Conservation (phyloP, 768 basidiomycete species). For the Candolleomyces efflorescens region DNA sequence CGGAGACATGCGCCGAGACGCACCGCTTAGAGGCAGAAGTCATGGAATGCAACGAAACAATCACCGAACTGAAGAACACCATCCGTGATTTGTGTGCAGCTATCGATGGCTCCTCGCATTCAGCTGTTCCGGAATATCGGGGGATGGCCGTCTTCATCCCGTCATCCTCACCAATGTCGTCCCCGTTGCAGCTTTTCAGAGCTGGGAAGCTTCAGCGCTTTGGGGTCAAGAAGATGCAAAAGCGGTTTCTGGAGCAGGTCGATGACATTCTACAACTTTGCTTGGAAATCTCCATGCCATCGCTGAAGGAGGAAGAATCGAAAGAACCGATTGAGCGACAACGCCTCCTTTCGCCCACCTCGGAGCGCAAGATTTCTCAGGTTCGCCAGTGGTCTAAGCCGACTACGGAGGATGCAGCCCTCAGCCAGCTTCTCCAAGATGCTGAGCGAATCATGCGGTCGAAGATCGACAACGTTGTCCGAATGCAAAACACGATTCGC, state of each 20-base stretch:
- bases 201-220: constrained; percentile 73
- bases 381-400: constrained; percentile 88
- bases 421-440: constrained; percentile 80
- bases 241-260: constrained; percentile 77
- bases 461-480: constrained; percentile 92
- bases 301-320: constrained; percentile 87
- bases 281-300: constrained; percentile 78
- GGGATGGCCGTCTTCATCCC: constrained; percentile 82
- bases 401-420: constrained; percentile 77
- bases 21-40: constrained; percentile 97
- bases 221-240: constrained; percentile 77
- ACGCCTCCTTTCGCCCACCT: constrained; percentile 81
- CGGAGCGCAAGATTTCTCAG: constrained; percentile 81
- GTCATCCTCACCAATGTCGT: constrained; percentile 67
- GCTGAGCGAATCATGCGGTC: constrained; percentile 86
- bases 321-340: constrained; percentile 92
- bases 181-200: constrained; percentile 75
- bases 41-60: constrained; percentile 87
- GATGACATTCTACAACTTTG: constrained; percentile 82
- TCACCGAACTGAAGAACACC: constrained; percentile 80
- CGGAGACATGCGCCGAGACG: constrained; percentile 96
- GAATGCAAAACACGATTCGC: constrained; percentile 95
- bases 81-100: constrained; percentile 74
- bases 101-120: constrained; percentile 72
- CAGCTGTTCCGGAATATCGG: constrained; percentile 71